These are phyloP conservation scores for Zangia roseola DNA, from an alignment of 768 basidiomycete genomes.

Conservation along the genomic window DNA sequence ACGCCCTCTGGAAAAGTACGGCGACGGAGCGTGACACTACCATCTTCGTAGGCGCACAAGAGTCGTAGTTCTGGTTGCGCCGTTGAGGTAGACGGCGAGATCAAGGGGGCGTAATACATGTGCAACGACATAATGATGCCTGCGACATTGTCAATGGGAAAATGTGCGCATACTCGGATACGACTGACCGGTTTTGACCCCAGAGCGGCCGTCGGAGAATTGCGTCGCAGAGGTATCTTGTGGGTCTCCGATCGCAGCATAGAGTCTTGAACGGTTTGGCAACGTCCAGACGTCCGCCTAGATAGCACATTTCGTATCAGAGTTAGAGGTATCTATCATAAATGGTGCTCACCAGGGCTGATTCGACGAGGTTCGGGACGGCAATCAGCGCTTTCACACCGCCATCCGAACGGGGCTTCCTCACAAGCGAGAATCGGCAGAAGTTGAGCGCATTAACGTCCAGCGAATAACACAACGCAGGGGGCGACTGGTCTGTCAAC, in stretches of 20 bases:
- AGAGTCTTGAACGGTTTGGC: constrained; percentile 64
- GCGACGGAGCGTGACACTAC: constrained; percentile 70
- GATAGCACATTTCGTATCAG: background rate
- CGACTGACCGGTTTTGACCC: constrained; percentile 53
- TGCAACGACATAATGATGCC: constrained; percentile 92
- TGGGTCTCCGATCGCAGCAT: constrained; percentile 80
- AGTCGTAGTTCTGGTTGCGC: constrained; percentile 50
- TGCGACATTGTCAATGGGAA: constrained; percentile 24
- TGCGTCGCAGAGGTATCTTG: constrained; percentile 26
- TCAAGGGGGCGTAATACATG: constrained; percentile 43
- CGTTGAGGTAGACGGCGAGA: constrained; percentile 33
- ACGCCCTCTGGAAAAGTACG: constrained; percentile 39
- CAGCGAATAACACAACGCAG: constrained; percentile 62
- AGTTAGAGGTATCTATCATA: background rate
- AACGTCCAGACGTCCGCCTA: constrained; percentile 89
- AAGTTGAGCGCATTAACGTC: constrained; percentile 94
- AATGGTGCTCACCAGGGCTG: constrained; percentile 57
- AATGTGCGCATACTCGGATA: background rate
- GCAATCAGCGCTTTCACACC: constrained; percentile 56
- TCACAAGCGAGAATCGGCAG: constrained; percentile 80
- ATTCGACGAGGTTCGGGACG: constrained; percentile 87
- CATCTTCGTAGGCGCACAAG: constrained; percentile 82
- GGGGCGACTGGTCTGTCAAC: constrained; percentile 46
- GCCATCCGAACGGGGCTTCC: constrained; percentile 13
- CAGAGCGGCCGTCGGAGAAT: constrained; percentile 47